phyloP scores from a whole-genome alignment of 1,139 yeast species.

The Debaryomyces subglobosus region DNA sequence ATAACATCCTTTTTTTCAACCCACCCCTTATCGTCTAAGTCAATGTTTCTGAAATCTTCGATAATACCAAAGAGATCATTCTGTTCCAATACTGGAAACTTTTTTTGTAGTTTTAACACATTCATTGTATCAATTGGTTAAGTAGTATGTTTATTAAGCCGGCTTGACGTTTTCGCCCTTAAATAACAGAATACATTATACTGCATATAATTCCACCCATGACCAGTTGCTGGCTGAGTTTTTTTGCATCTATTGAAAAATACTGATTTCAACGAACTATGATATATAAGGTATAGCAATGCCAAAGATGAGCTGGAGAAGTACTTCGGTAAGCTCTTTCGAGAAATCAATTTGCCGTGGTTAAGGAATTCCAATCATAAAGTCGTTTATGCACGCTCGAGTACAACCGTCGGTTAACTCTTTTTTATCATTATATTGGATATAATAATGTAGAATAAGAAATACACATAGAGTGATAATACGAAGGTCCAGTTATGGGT shows the following conservation, averaged over 20 bases:
- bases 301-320: background rate
- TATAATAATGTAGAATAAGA: background rate
- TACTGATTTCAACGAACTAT: background rate
- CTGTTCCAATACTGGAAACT: constrained; percentile 83
- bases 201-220: background rate
- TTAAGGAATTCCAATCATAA: background rate
- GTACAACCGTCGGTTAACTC: background rate
- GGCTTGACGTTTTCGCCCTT: constrained; percentile 4
- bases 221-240: constrained; percentile 11
- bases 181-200: background rate
- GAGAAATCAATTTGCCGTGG: background rate
- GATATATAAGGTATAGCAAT: background rate
- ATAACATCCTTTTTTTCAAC: constrained; percentile 90
- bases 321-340: background rate
- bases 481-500: too few species aligned
- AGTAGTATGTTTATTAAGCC: constrained; percentile 2
- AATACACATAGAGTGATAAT: too few species aligned
- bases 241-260: constrained; percentile 1
- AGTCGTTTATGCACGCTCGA: background rate
- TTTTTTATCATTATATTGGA: background rate
- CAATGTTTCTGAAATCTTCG: constrained; percentile 77
- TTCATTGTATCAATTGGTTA: constrained; percentile 34
- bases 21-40: constrained; percentile 92
- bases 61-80: constrained; percentile 83
- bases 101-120: constrained; percentile 64